phyloP scores from a whole-genome alignment of 441 rosid genomes.

The Aquilaria agallochum region DNA sequence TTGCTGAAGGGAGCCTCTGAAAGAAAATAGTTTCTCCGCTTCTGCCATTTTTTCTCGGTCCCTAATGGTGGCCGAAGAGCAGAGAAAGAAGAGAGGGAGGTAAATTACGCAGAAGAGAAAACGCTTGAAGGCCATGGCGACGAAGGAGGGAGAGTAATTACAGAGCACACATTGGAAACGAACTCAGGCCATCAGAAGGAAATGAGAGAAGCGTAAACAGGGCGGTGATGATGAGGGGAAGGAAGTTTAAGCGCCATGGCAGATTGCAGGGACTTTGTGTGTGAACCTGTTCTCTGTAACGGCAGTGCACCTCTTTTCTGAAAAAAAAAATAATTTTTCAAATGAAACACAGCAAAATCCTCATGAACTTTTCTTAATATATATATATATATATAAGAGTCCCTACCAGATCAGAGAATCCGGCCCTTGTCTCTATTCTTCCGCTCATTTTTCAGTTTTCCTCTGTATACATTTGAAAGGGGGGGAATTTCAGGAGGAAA shows the following conservation, averaged over 20 bases:
- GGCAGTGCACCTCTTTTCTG: constrained; percentile 1
- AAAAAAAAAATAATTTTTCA: neutral
- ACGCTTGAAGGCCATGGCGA: constrained; percentile 26
- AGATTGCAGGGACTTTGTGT: constrained; percentile 7
- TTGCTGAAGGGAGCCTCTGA: constrained; percentile 42
- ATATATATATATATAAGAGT: constrained; percentile 5
- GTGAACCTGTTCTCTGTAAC: constrained; percentile 8
- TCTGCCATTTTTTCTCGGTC: constrained; percentile 30
- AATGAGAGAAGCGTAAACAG: neutral
- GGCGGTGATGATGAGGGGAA: neutral
- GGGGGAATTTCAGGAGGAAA: neutral
- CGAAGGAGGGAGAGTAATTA: neutral
- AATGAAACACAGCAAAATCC: too few species aligned
- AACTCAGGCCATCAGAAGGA: neutral
- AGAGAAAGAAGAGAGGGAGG: constrained; percentile 16
- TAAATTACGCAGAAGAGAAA: constrained; percentile 5
- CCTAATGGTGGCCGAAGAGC: constrained; percentile 13
- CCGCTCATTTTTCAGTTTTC: neutral
- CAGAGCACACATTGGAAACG: neutral
- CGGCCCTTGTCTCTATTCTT: constrained; percentile 11
- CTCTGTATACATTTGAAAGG: neutral
- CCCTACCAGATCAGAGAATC: constrained; percentile 11
- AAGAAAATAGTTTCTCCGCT: constrained; percentile 33
- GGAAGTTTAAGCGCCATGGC: constrained; percentile 3
- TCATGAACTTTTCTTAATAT: neutral